phyloP scores from a whole-genome alignment of 306 rosid species.

The Begonia fuchsioides region DNA sequence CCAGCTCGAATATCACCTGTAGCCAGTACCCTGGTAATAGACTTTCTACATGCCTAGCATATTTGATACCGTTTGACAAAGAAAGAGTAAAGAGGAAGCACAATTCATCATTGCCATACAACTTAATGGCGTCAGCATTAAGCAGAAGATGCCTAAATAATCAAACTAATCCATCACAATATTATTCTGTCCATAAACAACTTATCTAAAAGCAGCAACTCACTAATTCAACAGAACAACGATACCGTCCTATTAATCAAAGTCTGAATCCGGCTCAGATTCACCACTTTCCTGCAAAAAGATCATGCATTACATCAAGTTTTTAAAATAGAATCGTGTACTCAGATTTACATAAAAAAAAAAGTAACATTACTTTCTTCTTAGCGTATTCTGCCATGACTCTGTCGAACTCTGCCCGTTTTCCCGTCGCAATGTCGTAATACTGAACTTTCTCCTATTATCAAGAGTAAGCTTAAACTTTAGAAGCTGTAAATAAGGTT shows the following conservation, averaged over 20 bases:
- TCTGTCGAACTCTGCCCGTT: conserved; percentile 76
- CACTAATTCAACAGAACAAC: conserved; percentile 5
- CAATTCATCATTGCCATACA: no score
- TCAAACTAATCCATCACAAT: no score
- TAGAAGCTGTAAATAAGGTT: no score
- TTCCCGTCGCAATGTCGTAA: conserved; percentile 79
- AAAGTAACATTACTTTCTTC: conserved; percentile 40
- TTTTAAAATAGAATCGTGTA: no score
- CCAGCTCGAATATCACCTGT: no score
- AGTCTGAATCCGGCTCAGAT: conserved; percentile 40
- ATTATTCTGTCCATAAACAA: conserved; percentile 16
- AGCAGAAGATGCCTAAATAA: no score
- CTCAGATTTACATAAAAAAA: conserved; percentile 4
- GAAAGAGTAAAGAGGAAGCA: no score
- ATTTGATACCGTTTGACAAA: no score
- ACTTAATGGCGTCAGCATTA: no score
- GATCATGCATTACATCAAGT: background rate
- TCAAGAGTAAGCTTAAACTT: no score
- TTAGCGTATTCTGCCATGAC: conserved; percentile 56
- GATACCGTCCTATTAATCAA: conserved; percentile 21
- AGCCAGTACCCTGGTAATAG: no score
- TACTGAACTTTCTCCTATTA: conserved; percentile 81
- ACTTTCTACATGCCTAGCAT: no score
- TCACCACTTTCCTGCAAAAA: conserved; percentile 62
- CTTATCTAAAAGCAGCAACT: conserved; percentile 6